phyloP scores from a whole-genome alignment of 2,329 filamentous ascomycete species.

The Chaetomium olivaceum region DNA sequence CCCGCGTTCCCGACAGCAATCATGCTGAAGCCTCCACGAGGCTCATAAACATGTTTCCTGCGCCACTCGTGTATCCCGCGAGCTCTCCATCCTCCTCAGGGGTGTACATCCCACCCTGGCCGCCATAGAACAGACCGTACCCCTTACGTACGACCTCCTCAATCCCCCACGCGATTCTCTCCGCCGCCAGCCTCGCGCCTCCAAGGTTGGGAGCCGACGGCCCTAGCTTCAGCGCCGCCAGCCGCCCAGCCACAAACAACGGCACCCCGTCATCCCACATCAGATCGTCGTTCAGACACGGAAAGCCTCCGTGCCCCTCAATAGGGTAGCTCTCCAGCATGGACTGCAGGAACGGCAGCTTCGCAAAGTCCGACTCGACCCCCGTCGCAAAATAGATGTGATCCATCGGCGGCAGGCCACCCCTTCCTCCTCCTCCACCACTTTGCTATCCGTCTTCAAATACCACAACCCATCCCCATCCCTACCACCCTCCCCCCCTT shows the following conservation, averaged over 20 bases:
- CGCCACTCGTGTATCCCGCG: neutral
- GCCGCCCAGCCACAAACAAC: conserved; percentile 67
- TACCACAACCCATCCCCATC: conserved; percentile 42
- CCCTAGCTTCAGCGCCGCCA: conserved; percentile 68
- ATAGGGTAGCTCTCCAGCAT: conserved; percentile 64
- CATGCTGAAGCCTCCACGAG: neutral
- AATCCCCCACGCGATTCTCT: conserved; percentile 71
- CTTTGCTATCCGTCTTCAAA: conserved; percentile 52
- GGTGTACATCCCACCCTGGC: neutral
- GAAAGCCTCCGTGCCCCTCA: conserved; percentile 63
- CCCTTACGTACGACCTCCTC: conserved; percentile 47
- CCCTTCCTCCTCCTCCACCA: conserved; percentile 41
- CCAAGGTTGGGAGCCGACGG: conserved; percentile 74
- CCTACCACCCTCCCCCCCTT: too few relatives aligned
- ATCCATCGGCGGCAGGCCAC: conserved; percentile 56
- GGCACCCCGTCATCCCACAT: conserved; percentile 75
- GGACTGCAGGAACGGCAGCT: conserved; percentile 60
- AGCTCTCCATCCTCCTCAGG: neutral
- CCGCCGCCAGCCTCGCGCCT: conserved; percentile 70
- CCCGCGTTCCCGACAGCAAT: neutral
- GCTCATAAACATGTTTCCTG: neutral
- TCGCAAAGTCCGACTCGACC: conserved; percentile 61
- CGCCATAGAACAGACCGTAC: neutral
- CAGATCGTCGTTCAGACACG: conserved; percentile 73
- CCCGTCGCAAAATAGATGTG: conserved; percentile 79